Evolutionary conservation across 495 filamentous ascomycete genomes (phyloP).

Genomic region (Emericellopsis terricola): DNA sequence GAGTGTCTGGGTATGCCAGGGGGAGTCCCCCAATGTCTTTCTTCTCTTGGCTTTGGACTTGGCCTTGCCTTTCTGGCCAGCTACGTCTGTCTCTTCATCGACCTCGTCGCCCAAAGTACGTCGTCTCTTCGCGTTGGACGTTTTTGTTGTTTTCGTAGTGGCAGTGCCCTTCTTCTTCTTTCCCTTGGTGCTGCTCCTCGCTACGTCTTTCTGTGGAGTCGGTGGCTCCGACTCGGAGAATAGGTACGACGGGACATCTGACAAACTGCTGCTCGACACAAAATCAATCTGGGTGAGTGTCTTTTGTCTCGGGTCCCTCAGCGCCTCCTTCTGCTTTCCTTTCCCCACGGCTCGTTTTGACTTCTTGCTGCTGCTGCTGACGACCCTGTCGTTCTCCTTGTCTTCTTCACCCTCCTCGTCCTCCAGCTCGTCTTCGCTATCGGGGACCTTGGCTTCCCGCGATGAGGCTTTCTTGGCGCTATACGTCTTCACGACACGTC

Average conservation of each 20-base stretch:
- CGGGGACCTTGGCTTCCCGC: neutral
- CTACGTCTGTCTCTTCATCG: too few relatives aligned
- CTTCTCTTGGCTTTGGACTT: too few relatives aligned
- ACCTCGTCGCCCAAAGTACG: too few relatives aligned
- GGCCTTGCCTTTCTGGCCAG: neutral
- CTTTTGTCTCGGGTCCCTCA: too few relatives aligned
- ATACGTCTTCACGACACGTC: neutral
- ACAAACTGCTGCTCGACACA: too few relatives aligned
- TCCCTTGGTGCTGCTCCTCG: neutral
- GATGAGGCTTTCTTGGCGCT: neutral
- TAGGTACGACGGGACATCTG: too few relatives aligned
- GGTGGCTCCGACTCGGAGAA: too few relatives aligned
- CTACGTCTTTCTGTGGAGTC: neutral
- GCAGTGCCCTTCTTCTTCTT: neutral
- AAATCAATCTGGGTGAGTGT: too few relatives aligned
- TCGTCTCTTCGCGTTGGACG: too few relatives aligned
- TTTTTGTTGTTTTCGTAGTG: too few relatives aligned
- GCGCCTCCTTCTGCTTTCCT: neutral
- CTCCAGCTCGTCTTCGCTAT: neutral
- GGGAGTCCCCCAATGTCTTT: constrained; percentile 1
- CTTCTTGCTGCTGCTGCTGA: neutral
- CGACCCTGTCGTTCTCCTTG: neutral
- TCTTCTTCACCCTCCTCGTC: neutral
- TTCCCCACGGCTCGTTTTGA: neutral
- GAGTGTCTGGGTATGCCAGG: constrained; percentile 1